phyloP scores from a whole-genome alignment of 192 early-diverging fungal genomes.

The Martensiomyces pterosporus region DNA sequence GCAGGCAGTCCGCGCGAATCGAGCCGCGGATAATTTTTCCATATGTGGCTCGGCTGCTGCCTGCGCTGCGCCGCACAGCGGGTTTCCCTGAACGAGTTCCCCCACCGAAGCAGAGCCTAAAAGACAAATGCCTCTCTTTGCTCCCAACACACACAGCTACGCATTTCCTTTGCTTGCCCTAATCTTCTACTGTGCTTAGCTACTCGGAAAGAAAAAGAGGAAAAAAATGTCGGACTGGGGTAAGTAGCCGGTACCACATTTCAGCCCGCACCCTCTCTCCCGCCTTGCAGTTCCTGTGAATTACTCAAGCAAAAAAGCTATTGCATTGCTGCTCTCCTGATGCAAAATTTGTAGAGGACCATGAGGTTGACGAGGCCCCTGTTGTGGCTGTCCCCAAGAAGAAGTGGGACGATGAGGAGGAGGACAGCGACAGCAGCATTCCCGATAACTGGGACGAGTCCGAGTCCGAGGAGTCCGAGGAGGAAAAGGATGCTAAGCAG shows the following conservation, averaged over 20 bases:
- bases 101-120: too few species aligned
- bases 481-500: constrained; percentile 17
- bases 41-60: too few species aligned
- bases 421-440: constrained; percentile 56
- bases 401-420: constrained; percentile 63
- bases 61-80: too few species aligned
- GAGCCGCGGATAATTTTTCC: too few species aligned
- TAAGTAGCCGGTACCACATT: constrained; percentile 48
- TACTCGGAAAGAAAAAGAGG: too few species aligned
- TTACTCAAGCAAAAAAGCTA: too few species aligned
- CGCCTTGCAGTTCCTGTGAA: constrained; percentile 31
- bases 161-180: constrained; percentile 7
- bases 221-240: constrained; percentile 44
- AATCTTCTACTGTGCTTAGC: too few species aligned
- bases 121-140: too few species aligned
- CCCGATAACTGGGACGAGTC: constrained; percentile 64
- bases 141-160: too few species aligned
- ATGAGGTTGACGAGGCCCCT: constrained; percentile 8
- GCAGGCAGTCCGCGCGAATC: too few species aligned
- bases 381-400: constrained; percentile 9
- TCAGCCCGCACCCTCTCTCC: too few species aligned
- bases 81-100: too few species aligned
- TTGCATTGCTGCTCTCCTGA: neutral
- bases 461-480: constrained; percentile 50
- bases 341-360: constrained; percentile 6